Conservation (phyloP, 176 grass and related monocot species). For the Triticum timopheevii region DNA sequence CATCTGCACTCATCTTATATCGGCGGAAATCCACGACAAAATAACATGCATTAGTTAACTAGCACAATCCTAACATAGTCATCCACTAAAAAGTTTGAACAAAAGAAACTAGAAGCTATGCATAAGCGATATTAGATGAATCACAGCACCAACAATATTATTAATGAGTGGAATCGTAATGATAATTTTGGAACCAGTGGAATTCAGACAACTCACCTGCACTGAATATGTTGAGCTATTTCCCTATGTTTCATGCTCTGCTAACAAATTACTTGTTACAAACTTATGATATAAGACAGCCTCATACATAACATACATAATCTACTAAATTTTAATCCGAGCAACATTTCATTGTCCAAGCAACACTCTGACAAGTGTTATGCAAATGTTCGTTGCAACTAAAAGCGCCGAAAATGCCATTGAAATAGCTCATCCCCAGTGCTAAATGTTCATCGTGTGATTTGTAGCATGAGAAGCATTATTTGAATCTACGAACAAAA, state of each 20-base stretch:
- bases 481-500: not conserved
- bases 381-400: not conserved
- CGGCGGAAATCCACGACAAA: not conserved
- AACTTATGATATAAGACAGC: no score
- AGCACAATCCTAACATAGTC: not conserved
- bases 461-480: not conserved
- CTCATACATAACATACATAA: not conserved
- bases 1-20: not conserved
- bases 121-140: not conserved
- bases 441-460: not conserved
- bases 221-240: not conserved
- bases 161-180: not conserved
- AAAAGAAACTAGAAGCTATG: not conserved
- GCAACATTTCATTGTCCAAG: not conserved
- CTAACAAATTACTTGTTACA: not conserved
- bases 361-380: not conserved
- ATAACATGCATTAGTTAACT: not conserved
- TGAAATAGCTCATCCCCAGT: not conserved
- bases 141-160: not conserved
- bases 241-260: not conserved
- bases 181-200: not conserved
- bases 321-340: not conserved
- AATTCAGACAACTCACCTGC: not conserved
- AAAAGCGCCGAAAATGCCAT: not conserved
- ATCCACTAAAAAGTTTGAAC: not conserved